Evolutionary conservation across 2,329 filamentous ascomycete genomes (phyloP).

Genomic region (Colletotrichum chrysophilum): DNA sequence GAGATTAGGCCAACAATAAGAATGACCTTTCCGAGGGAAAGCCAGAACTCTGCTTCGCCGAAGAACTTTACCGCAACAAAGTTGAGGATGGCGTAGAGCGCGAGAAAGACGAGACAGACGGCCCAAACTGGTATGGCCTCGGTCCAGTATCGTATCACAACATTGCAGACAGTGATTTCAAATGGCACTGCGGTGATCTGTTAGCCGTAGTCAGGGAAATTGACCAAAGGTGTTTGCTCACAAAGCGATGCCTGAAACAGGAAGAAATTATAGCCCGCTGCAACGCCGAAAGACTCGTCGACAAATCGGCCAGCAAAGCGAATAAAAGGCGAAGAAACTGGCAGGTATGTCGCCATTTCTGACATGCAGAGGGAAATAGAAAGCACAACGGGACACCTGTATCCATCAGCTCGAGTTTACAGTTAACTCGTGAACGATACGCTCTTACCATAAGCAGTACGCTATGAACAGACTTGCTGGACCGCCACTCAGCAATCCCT

Average conservation of each 20-base stretch:
- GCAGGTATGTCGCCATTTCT: background rate
- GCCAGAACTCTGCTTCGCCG: background rate
- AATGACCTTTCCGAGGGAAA: background rate
- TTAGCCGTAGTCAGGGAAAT: too few species aligned
- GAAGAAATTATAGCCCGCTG: background rate
- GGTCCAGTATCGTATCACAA: background rate
- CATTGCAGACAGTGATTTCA: background rate
- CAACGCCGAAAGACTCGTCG: background rate
- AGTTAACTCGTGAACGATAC: rapidly evolving
- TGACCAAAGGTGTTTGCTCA: too few species aligned
- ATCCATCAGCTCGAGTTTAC: background rate
- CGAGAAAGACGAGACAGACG: background rate
- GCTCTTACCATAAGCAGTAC: background rate
- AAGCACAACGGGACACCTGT: background rate
- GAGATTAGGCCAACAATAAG: background rate
- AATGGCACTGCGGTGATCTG: too few species aligned
- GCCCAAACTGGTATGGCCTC: background rate
- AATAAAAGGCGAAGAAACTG: background rate
- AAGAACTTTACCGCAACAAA: background rate
- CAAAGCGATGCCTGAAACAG: background rate
- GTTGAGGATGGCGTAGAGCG: background rate
- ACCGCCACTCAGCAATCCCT: background rate
- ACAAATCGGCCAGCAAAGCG: background rate
- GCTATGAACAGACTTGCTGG: background rate
- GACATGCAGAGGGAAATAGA: background rate